These are phyloP conservation scores for Limnanthes douglasii DNA, from an alignment of 345 rosid genomes.

Conservation along the genomic window DNA sequence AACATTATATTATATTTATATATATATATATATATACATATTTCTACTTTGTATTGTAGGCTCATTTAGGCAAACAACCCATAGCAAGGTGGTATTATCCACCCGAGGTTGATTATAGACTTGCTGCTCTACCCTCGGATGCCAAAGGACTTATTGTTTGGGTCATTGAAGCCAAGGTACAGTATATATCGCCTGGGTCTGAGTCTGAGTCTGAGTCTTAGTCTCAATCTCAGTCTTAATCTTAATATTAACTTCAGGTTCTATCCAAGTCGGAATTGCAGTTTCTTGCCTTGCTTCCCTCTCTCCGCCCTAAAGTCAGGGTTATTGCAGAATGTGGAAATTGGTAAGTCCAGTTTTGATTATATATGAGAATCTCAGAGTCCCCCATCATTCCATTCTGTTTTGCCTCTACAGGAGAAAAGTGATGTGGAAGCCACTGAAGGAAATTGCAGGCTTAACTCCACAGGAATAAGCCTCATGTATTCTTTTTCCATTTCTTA, in stretches of 20 bases:
- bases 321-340: constrained; percentile 87
- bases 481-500: too few relatives aligned
- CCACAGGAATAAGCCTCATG: constrained; percentile 10
- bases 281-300: constrained; percentile 79
- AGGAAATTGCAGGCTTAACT: constrained; percentile 53
- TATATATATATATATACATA: background rate
- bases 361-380: background rate
- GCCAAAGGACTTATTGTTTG: constrained; percentile 88
- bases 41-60: constrained; percentile 17
- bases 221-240: constrained; percentile 59
- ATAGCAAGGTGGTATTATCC: constrained; percentile 96
- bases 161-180: constrained; percentile 91
- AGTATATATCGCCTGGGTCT: background rate
- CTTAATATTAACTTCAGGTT: constrained; percentile 26
- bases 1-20: background rate
- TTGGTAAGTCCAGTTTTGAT: constrained; percentile 27
- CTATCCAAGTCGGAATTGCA: constrained; percentile 78
- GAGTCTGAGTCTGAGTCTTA: constrained; percentile 61
- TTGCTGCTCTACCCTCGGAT: constrained; percentile 45
- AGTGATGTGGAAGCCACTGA: constrained; percentile 75
- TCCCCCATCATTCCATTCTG: background rate
- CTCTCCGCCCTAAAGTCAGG: constrained; percentile 71
- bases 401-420: constrained; percentile 43
- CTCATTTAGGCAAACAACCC: constrained; percentile 90
- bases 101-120: constrained; percentile 82